These are phyloP conservation scores for Leishmania braziliensis DNA, from an alignment of 208 protist species.

Conservation along the genomic window DNA sequence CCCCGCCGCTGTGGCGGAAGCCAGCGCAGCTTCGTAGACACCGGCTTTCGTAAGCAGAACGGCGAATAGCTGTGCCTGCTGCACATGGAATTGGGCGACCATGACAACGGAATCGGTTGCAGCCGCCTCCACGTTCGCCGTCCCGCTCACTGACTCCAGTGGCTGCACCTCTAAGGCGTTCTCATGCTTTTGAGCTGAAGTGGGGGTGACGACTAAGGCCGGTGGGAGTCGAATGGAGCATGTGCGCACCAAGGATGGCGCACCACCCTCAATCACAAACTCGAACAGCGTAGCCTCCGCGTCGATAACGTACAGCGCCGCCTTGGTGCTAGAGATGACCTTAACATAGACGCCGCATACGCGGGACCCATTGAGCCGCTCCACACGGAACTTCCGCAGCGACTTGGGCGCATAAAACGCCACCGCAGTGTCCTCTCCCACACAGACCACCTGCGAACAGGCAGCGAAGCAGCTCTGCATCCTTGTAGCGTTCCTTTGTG, in stretches of 20 bases:
- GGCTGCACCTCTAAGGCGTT: neutral
- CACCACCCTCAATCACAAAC: conserved; percentile 44
- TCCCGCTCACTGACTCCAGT: neutral
- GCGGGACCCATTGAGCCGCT: conserved; percentile 70
- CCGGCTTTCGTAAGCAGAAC: conserved; percentile 58
- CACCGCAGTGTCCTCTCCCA: conserved; percentile 79
- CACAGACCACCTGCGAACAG: conserved; percentile 74
- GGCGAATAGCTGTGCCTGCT: conserved; percentile 53
- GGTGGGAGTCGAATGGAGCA: conserved; percentile 20
- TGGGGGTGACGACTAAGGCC: neutral
- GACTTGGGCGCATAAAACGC: conserved; percentile 81
- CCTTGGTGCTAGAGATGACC: conserved; percentile 8
- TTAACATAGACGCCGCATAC: conserved; percentile 65
- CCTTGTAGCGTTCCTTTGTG: conserved; percentile 7
- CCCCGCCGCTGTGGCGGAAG: neutral
- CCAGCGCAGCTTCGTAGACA: conserved; percentile 56
- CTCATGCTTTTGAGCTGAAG: neutral
- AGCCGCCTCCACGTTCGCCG: neutral
- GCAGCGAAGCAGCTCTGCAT: conserved; percentile 69
- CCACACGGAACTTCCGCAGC: conserved; percentile 84
- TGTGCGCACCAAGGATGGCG: conserved; percentile 14
- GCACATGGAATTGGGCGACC: conserved; percentile 51
- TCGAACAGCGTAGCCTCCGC: conserved; percentile 71
- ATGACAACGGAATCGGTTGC: conserved; percentile 3
- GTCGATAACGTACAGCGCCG: conserved; percentile 75